Percentiles rank a stretch among this genome's conserved stretches.
Conservation (phyloP, 495 filamentous ascomycete species). For the Aspergillus nidulans region DNA sequence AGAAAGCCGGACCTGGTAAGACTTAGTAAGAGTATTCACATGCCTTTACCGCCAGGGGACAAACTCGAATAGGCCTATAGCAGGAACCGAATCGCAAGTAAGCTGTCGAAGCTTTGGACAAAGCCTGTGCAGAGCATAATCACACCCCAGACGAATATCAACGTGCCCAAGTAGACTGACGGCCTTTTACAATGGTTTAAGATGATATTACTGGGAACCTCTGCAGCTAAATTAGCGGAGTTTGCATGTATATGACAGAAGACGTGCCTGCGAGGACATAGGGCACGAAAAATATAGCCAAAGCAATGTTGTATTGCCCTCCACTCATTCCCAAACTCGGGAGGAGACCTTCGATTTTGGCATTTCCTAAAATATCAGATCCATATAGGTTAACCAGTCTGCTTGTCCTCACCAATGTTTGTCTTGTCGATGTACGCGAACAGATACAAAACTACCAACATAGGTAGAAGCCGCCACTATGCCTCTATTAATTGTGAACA, state of each 20-base stretch:
- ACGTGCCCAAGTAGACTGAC: slow-evolving; percentile 16
- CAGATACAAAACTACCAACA: too few species aligned
- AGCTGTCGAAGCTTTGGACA: background rate
- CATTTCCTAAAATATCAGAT: too few species aligned
- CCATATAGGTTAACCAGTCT: too few species aligned
- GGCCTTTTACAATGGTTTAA: slow-evolving; percentile 16
- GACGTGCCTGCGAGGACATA: background rate
- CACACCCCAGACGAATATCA: slow-evolving; percentile 36
- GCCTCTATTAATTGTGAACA: too few species aligned
- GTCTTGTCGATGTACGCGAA: slow-evolving; percentile 10
- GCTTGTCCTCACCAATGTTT: slow-evolving; percentile 7
- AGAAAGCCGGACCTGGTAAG: slow-evolving; percentile 46
- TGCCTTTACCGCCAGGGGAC: too few species aligned
- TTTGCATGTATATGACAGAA: too few species aligned
- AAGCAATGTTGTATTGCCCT: slow-evolving; percentile 28
- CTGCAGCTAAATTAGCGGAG: background rate
- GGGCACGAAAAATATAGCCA: slow-evolving; percentile 30
- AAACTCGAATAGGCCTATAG: too few species aligned
- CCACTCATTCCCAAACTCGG: slow-evolving; percentile 12
- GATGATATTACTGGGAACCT: slow-evolving; percentile 25
- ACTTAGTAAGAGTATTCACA: background rate
- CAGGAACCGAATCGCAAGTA: background rate
- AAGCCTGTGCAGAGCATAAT: slow-evolving; percentile 21
- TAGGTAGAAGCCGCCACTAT: too few species aligned
- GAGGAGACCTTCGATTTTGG: slow-evolving; percentile 20